phyloP scores from a whole-genome alignment of 768 basidiomycete genomes.

The Leccinellum rugosiceps region DNA sequence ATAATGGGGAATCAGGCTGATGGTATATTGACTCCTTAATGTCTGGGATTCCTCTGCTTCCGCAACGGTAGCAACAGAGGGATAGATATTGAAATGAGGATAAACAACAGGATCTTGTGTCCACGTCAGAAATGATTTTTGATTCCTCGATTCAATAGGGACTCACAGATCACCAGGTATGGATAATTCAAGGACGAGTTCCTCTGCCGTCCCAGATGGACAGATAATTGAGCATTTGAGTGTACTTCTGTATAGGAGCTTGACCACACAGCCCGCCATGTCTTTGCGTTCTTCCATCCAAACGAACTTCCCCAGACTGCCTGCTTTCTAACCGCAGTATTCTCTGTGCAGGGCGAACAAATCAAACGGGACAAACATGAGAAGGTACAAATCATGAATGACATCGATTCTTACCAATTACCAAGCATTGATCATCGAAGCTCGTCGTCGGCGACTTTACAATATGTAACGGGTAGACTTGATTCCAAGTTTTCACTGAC shows the following conservation, averaged over 20 bases:
- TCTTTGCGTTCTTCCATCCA: conserved; percentile 12
- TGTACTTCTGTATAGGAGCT: background rate
- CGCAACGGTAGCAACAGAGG: conserved; percentile 4
- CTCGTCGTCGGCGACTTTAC: background rate
- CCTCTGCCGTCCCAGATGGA: conserved; percentile 2
- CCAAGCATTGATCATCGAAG: background rate
- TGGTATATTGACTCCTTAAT: background rate
- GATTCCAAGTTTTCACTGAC: conserved; percentile 16
- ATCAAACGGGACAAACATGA: conserved; percentile 47
- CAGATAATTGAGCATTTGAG: background rate
- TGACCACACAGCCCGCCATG: conserved; percentile 22
- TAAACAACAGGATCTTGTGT: conserved; percentile 39
- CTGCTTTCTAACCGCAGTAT: conserved; percentile 41
- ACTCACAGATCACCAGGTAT: conserved; percentile 28
- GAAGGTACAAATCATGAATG: background rate
- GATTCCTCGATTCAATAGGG: background rate
- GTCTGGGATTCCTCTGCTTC: background rate
- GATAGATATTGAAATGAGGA: conserved; percentile 42
- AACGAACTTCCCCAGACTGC: conserved; percentile 35
- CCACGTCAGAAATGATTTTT: conserved; percentile 16
- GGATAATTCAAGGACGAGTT: conserved; percentile 22
- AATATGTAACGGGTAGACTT: conserved; percentile 17
- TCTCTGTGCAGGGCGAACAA: conserved; percentile 42
- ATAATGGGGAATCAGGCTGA: conserved; percentile 24
- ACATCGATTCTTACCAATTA: conserved; percentile 1